A percentile compares a stretch with the other conserved stretches of the same genome.
Evolutionary conservation across 192 early-diverging fungal species (phyloP).

Genomic region (Mortierella claussenii): DNA sequence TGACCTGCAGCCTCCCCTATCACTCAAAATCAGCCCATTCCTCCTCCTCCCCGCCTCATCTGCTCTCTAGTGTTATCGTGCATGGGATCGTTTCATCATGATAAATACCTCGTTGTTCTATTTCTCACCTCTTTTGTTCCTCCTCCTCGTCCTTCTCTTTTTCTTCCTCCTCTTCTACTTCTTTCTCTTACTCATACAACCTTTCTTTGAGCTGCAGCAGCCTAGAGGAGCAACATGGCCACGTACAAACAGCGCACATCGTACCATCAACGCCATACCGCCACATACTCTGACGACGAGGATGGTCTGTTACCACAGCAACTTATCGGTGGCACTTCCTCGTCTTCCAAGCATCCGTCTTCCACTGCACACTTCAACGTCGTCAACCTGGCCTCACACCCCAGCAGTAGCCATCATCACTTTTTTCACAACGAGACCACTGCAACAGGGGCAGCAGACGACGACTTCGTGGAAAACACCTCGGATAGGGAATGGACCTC

Average conservation of each 20-base stretch:
- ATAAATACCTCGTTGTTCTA: not conserved
- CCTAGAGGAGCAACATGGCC: constrained; percentile 11
- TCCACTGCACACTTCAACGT: constrained; percentile 1
- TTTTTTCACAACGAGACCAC: not conserved
- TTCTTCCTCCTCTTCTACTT: not conserved
- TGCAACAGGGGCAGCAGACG: constrained; percentile 8
- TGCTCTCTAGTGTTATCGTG: no score
- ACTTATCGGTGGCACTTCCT: not conserved
- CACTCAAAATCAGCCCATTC: no score
- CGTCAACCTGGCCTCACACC: constrained; percentile 3
- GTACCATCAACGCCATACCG: constrained; percentile 25
- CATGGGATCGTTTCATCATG: no score
- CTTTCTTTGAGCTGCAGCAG: not conserved
- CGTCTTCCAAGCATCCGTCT: constrained; percentile 3
- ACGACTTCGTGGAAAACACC: constrained; percentile 29
- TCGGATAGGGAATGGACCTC: constrained; percentile 43
- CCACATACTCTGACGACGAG: constrained; percentile 28
- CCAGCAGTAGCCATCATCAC: not conserved
- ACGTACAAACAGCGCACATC: constrained; percentile 49
- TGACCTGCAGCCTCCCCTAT: no score
- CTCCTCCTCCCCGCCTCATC: no score
- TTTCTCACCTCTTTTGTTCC: not conserved
- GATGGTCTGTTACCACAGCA: constrained; percentile 18
- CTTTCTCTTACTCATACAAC: not conserved
- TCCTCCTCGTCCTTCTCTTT: not conserved